Conservation (phyloP, 2,329 filamentous ascomycete species). For the Pezicula neosporulosa region DNA sequence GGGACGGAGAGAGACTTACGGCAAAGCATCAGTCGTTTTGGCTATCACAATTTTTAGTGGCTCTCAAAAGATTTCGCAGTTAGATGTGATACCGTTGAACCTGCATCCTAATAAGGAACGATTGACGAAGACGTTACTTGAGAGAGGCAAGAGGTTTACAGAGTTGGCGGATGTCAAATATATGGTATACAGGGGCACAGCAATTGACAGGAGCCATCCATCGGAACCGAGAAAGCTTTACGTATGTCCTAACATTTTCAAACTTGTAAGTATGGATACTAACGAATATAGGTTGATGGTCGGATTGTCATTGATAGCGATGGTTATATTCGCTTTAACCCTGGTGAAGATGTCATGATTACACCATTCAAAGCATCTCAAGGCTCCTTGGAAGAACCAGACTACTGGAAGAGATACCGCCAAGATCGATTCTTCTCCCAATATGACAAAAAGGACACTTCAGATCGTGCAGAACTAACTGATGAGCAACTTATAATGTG, state of each 20-base stretch:
- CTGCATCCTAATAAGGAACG: slow-evolving; percentile 37
- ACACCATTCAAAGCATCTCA: background rate
- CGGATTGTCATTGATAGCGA: slow-evolving; percentile 9
- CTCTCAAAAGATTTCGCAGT: slow-evolving; percentile 37
- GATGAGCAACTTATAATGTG: slow-evolving; percentile 4
- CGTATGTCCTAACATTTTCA: background rate
- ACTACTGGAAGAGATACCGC: background rate
- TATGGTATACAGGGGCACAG: too few species aligned
- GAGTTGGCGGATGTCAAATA: background rate
- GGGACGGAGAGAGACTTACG: too few species aligned
- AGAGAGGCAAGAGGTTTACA: background rate
- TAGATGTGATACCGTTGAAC: slow-evolving; percentile 39
- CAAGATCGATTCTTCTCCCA: background rate
- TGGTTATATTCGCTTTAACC: slow-evolving; percentile 6
- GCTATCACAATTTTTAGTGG: slow-evolving; percentile 38
- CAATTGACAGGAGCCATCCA: too few species aligned
- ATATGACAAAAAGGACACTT: background rate
- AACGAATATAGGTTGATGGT: slow-evolving; percentile 4
- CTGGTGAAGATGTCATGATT: background rate
- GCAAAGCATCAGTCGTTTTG: too few species aligned
- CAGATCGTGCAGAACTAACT: background rate
- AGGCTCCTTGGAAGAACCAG: background rate
- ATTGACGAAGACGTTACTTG: slow-evolving; percentile 30
- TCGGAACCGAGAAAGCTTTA: background rate
- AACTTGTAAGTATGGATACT: background rate